Evolutionary conservation across 805 yeast species (phyloP).

Genomic region (Candida methanosorbosa): DNA sequence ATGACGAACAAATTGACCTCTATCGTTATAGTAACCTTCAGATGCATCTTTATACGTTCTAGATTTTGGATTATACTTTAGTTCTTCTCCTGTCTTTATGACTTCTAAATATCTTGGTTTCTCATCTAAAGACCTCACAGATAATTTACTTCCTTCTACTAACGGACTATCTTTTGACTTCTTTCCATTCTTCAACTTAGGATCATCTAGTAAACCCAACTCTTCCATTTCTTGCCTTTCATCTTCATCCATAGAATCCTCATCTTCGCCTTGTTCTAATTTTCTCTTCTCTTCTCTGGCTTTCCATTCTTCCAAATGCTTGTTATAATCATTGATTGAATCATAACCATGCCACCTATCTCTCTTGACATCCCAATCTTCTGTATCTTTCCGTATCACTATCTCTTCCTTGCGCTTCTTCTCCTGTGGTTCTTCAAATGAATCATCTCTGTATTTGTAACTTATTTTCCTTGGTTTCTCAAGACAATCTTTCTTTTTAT

Average conservation of each 20-base stretch:
- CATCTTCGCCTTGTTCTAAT: slow-evolving; percentile 9
- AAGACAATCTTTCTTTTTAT: slow-evolving; percentile 44
- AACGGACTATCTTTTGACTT: slow-evolving; percentile 11
- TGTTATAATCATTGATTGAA: slow-evolving; percentile 46
- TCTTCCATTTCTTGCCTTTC: slow-evolving; percentile 34
- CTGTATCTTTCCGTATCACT: slow-evolving; percentile 17
- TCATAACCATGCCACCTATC: slow-evolving; percentile 83
- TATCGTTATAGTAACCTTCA: slow-evolving; percentile 24
- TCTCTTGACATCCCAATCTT: slow-evolving; percentile 59
- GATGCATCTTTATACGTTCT: slow-evolving; percentile 27
- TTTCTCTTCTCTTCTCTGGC: slow-evolving; percentile 21
- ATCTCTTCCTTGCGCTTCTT: slow-evolving; percentile 7
- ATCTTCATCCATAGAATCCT: slow-evolving; percentile 26
- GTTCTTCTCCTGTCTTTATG: slow-evolving; percentile 31
- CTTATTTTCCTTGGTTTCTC: slow-evolving; percentile 43
- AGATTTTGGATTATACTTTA: slow-evolving; percentile 48
- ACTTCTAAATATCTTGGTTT: slow-evolving; percentile 61
- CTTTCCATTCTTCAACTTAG: slow-evolving; percentile 3
- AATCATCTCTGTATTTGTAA: slow-evolving; percentile 21
- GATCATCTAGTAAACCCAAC: slow-evolving; percentile 23
- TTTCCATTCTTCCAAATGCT: slow-evolving; percentile 39
- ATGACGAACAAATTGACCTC: slow-evolving; percentile 45
- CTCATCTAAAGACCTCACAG: slow-evolving; percentile 64
- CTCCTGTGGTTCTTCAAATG: slow-evolving; percentile 13
- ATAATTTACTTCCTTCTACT: slow-evolving; percentile 20